Percentiles rank a stretch among this genome's conserved stretches.
Evolutionary conservation across 345 rosid genomes (phyloP).

Genomic region (Clarkia xantiana): DNA sequence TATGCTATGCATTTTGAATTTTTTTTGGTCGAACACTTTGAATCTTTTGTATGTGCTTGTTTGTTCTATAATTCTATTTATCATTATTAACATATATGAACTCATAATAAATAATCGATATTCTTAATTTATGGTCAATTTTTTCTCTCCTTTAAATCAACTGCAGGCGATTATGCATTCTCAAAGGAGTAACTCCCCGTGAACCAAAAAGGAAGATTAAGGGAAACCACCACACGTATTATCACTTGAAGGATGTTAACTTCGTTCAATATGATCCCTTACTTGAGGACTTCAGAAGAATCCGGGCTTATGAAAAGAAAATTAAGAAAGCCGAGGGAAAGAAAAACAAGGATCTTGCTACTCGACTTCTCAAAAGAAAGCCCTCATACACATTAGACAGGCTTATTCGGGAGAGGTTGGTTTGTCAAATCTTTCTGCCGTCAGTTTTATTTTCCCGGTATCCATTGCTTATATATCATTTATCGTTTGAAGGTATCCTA

Average conservation of each 20-base stretch:
- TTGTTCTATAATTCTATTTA: no score
- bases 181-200: slow-evolving; percentile 78
- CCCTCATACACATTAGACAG: slow-evolving; percentile 58
- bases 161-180: slow-evolving; percentile 64
- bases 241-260: slow-evolving; percentile 77
- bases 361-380: slow-evolving; percentile 44
- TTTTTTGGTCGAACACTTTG: no score
- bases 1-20: no score
- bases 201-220: slow-evolving; percentile 90
- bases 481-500: slow-evolving; percentile 56
- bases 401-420: slow-evolving; percentile 74
- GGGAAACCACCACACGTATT: slow-evolving; percentile 90
- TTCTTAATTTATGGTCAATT: neutral
- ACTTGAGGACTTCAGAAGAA: slow-evolving; percentile 77
- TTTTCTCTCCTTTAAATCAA: neutral
- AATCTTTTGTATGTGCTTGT: no score
- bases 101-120: neutral
- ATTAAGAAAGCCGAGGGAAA: slow-evolving; percentile 68
- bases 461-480: neutral
- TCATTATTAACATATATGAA: no score
- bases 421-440: neutral
- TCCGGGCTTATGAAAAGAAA: slow-evolving; percentile 57
- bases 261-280: slow-evolving; percentile 78
- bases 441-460: neutral
- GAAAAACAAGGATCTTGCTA: slow-evolving; percentile 62